Conservation (phyloP, 768 basidiomycete species). For the Leccinellum albellum region DNA sequence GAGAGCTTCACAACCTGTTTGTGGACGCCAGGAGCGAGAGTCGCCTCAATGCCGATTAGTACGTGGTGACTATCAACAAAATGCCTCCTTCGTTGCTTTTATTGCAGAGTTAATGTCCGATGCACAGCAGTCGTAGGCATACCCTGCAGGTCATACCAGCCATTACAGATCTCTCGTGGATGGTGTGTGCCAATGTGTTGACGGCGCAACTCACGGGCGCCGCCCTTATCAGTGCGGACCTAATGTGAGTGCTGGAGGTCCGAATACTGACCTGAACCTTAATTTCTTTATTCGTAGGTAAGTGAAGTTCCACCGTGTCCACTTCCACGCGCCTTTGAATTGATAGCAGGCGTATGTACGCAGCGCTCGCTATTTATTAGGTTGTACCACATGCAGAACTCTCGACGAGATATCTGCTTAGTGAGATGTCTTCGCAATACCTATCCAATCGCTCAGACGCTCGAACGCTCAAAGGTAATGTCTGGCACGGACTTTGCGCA, state of each 20-base stretch:
- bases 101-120: background rate
- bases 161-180: background rate
- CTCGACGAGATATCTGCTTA: background rate
- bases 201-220: background rate
- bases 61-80: background rate
- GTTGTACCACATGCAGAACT: background rate
- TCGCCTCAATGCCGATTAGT: background rate
- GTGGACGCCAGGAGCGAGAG: background rate
- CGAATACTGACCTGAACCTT: background rate
- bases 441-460: conserved; percentile 1
- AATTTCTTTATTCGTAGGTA: background rate
- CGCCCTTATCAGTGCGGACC: background rate
- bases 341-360: background rate
- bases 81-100: background rate
- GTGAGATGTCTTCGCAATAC: background rate
- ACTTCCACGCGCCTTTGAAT: background rate
- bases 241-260: conserved; percentile 4
- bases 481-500: background rate
- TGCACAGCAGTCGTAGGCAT: conserved; percentile 1
- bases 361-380: background rate
- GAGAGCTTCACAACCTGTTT: background rate
- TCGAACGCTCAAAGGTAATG: background rate
- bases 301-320: background rate
- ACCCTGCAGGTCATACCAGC: background rate
- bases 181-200: background rate